Conservation (phyloP, 1,284 basidiomycete genomes). For the Filobasidium uniguttulatum region DNA sequence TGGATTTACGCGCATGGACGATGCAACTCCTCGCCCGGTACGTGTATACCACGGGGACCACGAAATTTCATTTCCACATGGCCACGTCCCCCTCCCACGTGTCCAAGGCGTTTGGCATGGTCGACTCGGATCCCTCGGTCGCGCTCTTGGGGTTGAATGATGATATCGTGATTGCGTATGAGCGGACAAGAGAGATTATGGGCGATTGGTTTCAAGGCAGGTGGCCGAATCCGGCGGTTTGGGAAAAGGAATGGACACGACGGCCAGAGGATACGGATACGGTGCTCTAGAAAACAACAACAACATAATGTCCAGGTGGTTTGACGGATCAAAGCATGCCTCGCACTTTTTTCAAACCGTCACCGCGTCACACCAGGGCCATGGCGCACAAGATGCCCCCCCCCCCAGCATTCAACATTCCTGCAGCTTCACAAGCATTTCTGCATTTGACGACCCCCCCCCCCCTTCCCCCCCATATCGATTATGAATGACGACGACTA, state of each 20-base stretch:
- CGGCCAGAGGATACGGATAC: background rate
- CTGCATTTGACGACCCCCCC: too few relatives aligned
- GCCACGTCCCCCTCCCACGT: constrained; percentile 22
- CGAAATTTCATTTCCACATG: constrained; percentile 30
- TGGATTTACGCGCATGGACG: constrained; percentile 36
- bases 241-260: constrained; percentile 23
- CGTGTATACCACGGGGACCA: constrained; percentile 33
- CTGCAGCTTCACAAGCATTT: too few relatives aligned
- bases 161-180: constrained; percentile 28
- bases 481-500: too few relatives aligned
- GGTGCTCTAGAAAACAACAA: background rate
- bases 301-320: background rate
- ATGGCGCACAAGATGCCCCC: too few relatives aligned
- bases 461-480: too few relatives aligned
- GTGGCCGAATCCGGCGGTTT: constrained; percentile 28
- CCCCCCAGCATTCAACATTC: too few relatives aligned
- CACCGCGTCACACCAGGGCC: too few relatives aligned
- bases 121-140: constrained; percentile 14
- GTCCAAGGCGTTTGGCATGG: constrained; percentile 18
- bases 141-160: constrained; percentile 31
- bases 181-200: constrained; percentile 21
- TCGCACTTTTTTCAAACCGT: too few relatives aligned
- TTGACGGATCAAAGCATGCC: too few relatives aligned
- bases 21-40: constrained; percentile 41
- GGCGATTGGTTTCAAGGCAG: constrained; percentile 26